Percentiles rank a stretch among this genome's conserved stretches.
Evolutionary conservation across 257 asterid genomes (phyloP).

Genomic region (Ajuga chamaepitys): DNA sequence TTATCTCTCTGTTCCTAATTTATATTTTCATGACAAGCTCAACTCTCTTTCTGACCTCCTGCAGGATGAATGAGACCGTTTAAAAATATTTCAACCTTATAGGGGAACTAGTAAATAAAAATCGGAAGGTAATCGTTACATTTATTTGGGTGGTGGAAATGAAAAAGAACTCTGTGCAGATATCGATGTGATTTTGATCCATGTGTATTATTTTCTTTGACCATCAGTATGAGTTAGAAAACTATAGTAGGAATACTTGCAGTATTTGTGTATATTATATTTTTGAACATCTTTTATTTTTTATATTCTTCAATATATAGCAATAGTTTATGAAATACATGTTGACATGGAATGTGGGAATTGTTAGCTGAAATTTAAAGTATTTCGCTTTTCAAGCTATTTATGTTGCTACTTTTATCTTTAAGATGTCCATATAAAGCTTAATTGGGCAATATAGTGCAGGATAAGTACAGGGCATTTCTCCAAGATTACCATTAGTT

Average conservation of each 20-base stretch:
- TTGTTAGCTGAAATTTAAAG: background rate
- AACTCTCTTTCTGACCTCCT: conserved; percentile 10
- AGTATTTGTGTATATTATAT: too few relatives aligned
- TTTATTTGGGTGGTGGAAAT: too few relatives aligned
- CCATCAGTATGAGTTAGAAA: too few relatives aligned
- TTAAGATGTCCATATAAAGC: background rate
- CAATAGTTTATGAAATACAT: background rate
- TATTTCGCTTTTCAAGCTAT: conserved; percentile 8
- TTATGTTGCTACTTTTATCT: conserved; percentile 5
- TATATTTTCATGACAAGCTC: conserved; percentile 14
- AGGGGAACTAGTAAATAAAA: too few relatives aligned
- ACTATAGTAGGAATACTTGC: too few relatives aligned
- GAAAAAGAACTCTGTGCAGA: too few relatives aligned
- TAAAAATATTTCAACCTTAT: too few relatives aligned
- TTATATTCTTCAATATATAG: background rate
- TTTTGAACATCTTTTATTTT: background rate
- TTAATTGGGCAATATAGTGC: conserved; percentile 25
- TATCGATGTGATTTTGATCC: too few relatives aligned
- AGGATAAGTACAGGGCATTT: conserved; percentile 69
- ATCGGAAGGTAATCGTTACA: too few relatives aligned
- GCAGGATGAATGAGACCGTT: conserved; percentile 91
- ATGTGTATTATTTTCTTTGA: too few relatives aligned
- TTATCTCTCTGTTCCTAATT: background rate
- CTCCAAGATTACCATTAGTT: conserved; percentile 75
- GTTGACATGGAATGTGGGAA: background rate